Evolutionary conservation across 2,329 filamentous ascomycete genomes (phyloP), one percentile per base, ranked within the genome.

Genomic region (Graphilbum sp.): DNA sequence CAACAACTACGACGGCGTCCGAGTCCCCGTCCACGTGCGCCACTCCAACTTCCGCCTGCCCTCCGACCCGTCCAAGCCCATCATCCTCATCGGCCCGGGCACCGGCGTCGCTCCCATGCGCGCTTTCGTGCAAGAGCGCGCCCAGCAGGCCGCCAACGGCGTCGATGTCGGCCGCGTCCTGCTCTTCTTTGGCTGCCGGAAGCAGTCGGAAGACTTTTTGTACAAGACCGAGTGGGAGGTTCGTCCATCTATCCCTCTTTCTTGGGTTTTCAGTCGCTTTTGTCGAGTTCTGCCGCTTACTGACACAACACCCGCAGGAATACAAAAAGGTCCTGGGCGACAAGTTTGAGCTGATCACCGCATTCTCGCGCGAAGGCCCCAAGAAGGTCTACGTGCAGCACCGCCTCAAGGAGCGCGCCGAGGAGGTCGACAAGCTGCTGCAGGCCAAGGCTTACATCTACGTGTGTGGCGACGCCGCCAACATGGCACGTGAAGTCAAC

Each of bases 1-100:
- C 52, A 93, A 94, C 69, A 96, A 93, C 63, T 98, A 96, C 59
- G 84, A 94, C 51, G 88, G 88, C 43, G 79, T 95, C 43, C 87
- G 92, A 53, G 79, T 96, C 19, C 90, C 90, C 3, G 84, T 98
- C 13, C 90, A 98, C 54, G 77, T 98, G 42, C 84, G 90, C 46
- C 88, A 95, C 63, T 96, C 90, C 46, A 98, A 96, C 66, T 98
- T 98, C 74, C 96, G 96, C 66, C 74, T 98, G 23, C 90, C 90
- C 9, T 95, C 90, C 15, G 87, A 98, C 52, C 86, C 90, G 4
- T 75, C 80, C 35, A 93, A 92, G 62, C 90, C 90, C 23, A 67
- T 98, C 50, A 93, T 98, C 57, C 87, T 95, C 77, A 75, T 96
- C 49, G 90, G 90, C 19, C 90, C 90, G 12, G 90, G 90, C 54